Conservation (phyloP, 2,329 filamentous ascomycete genomes). For the Xylariaceae sp. region DNA sequence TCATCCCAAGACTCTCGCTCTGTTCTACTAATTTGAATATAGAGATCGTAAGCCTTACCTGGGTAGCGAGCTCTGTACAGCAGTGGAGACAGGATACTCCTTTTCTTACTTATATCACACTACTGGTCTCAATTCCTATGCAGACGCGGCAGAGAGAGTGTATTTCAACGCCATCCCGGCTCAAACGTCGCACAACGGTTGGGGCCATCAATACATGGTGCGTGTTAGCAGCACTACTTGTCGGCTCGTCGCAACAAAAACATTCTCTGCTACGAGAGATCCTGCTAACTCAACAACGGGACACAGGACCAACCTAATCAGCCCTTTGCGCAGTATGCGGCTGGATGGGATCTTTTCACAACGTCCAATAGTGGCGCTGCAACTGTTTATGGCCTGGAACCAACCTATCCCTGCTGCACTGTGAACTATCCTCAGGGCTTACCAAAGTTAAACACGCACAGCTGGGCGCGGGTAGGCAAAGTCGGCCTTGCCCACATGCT, state of each 20-base stretch:
- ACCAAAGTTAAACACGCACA: conserved; percentile 49
- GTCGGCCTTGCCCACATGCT: conserved; percentile 50
- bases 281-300: background rate
- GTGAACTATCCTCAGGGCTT: conserved; percentile 54
- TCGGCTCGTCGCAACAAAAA: conserved; percentile 31
- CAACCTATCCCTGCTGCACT: conserved; percentile 51
- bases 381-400: conserved; percentile 47
- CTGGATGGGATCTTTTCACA: conserved; percentile 36
- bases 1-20: too few relatives aligned
- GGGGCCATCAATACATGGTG: conserved; percentile 50
- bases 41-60: conserved; percentile 40
- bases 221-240: too few relatives aligned
- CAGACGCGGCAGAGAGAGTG: conserved; percentile 45
- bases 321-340: conserved; percentile 36
- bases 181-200: conserved; percentile 47
- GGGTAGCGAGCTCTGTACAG: conserved; percentile 49
- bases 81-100: conserved; percentile 52
- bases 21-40: too few relatives aligned
- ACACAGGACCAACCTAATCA: conserved; percentile 26
- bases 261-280: conserved; percentile 28
- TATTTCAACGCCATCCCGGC: conserved; percentile 53
- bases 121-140: conserved; percentile 43
- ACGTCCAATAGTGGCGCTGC: conserved; percentile 43
- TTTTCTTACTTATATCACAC: conserved; percentile 49
- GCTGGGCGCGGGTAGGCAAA: conserved; percentile 42